Percentiles rank a stretch among this genome's conserved stretches.
Evolutionary conservation across 352 stramenopile genomes (phyloP).

Genomic region (Phytophthora idaei): DNA sequence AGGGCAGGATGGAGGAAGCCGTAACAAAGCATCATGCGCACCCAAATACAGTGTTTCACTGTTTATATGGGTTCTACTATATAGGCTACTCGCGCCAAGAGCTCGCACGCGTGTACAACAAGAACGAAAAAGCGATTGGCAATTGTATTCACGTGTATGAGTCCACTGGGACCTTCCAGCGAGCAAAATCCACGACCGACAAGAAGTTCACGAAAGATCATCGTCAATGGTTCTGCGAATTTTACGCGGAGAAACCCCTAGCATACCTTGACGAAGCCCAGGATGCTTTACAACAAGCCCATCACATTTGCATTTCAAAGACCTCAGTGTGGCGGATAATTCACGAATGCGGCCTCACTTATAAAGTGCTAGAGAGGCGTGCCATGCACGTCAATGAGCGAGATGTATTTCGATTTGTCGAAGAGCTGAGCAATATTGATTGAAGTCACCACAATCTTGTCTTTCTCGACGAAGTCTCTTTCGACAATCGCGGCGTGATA

Average conservation of each 20-base stretch:
- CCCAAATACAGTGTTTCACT: too few species aligned
- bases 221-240: not conserved
- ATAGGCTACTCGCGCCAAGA: too few species aligned
- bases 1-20: too few species aligned
- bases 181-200: too few species aligned
- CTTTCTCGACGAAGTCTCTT: not conserved
- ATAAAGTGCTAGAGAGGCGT: not conserved
- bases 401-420: constrained; percentile 1
- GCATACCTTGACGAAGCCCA: not conserved
- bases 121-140: too few species aligned
- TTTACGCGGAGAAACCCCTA: not conserved
- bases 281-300: not conserved
- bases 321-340: not conserved
- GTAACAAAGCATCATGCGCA: too few species aligned
- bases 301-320: not conserved
- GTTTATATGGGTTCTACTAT: too few species aligned
- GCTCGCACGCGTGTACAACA: too few species aligned
- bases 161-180: too few species aligned
- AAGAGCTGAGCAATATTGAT: not conserved
- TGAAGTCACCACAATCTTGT: not conserved
- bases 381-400: constrained; percentile 9
- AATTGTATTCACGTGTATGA: too few species aligned
- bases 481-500: not conserved
- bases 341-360: too few species aligned
- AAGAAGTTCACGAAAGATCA: too few species aligned